These are phyloP conservation scores for Debaryomyces psychrophilus DNA, from an alignment of 1,139 yeast species.

Conservation along the genomic window DNA sequence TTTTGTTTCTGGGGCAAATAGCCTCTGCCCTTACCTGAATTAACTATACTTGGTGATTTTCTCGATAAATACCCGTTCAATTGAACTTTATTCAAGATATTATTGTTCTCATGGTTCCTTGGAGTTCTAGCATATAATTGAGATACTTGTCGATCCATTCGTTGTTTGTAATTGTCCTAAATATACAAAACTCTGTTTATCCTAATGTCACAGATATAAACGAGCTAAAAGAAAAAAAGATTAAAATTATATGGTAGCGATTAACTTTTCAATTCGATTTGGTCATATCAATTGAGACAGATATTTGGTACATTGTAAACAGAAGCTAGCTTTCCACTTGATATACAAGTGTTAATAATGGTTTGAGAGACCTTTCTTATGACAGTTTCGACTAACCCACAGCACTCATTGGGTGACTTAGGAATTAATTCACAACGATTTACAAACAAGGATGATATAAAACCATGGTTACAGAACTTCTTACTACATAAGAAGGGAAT, in stretches of 20 bases:
- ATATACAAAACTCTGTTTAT: neutral
- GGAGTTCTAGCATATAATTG: neutral
- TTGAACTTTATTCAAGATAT: neutral
- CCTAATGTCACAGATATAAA: slow-evolving; percentile 1
- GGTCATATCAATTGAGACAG: no score
- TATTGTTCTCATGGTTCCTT: neutral
- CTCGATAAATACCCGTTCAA: neutral
- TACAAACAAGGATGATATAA: slow-evolving; percentile 44
- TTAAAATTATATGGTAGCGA: neutral
- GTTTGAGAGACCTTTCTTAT: neutral
- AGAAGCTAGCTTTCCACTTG: neutral
- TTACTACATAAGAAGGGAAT: slow-evolving; percentile 54
- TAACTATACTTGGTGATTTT: neutral
- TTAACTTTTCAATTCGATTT: neutral
- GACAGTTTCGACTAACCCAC: slow-evolving; percentile 3
- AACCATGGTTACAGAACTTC: slow-evolving; percentile 66
- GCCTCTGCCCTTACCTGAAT: neutral
- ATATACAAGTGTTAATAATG: neutral
- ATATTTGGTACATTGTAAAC: neutral
- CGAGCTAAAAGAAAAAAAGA: neutral
- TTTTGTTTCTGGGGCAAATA: neutral
- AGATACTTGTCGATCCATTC: neutral
- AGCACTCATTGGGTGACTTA: slow-evolving; percentile 18
- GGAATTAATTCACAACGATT: slow-evolving; percentile 21
- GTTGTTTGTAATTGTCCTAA: neutral